phyloP scores from a whole-genome alignment of 202 grass and related monocot species.

The Sporobolus alterniflorus region DNA sequence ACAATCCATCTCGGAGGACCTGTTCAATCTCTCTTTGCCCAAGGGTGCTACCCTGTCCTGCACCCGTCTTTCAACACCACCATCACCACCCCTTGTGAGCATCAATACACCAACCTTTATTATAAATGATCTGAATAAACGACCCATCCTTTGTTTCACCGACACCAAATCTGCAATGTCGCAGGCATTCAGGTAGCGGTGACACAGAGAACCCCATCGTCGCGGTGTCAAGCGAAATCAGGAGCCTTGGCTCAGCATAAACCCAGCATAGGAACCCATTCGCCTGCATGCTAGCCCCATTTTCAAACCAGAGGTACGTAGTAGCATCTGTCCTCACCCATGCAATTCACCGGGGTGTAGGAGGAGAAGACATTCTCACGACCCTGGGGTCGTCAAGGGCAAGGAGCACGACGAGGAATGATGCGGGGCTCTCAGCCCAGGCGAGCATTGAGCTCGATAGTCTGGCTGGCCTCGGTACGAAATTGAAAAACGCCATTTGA shows the following conservation, averaged over 20 bases:
- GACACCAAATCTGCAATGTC: neutral
- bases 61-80: conserved; percentile 2
- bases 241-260: neutral
- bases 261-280: conserved; percentile 1
- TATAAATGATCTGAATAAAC: neutral
- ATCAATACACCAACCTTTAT: neutral
- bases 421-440: no score
- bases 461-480: no score
- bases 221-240: neutral
- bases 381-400: no score
- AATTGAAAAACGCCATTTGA: neutral
- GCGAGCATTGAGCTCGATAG: no score
- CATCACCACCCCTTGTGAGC: neutral
- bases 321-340: neutral
- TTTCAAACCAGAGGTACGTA: neutral
- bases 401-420: no score
- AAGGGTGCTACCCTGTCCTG: neutral
- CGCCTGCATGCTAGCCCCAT: neutral
- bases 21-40: neutral
- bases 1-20: neutral
- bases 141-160: neutral
- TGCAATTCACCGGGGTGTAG: neutral
- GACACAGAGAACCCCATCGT: conserved; percentile 1
- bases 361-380: neutral
- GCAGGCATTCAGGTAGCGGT: neutral